Evolutionary conservation across 768 basidiomycete species (phyloP), one percentile per base, ranked within the genome.

Genomic region (Floccularia luteovirens): DNA sequence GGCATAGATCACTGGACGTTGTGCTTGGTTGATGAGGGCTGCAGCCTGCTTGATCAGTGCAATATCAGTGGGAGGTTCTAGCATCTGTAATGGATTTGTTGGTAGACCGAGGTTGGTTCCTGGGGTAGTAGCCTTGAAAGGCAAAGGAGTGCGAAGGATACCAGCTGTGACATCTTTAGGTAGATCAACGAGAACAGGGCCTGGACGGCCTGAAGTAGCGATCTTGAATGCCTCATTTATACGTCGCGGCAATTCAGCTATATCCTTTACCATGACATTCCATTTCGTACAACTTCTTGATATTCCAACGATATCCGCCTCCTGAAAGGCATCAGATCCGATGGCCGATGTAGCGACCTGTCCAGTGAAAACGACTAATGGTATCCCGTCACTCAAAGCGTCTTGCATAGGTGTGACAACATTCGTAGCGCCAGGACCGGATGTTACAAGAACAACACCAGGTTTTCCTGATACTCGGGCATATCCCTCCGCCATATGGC

Each of bases 221-320:
- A 99, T 98, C 62, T 97, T 96, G 78, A 99, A 98, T 0, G 96
- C 96, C 61, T 99, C 96, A 57, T 97, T 98, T 57, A 98, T 94
- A 43, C 96, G 75, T 31, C 94, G 70, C 11, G 96, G 96, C 2
- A 98, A 74, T 61, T 98, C 96, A 10, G 87, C 61, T 44, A 98
- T 90, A 55, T 93, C 93, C 63, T 97, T 98, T 38, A 98, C 90
- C 92, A 98, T 94, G 45, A 99, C 94, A 57, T 99, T 98, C 96
- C 96, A 98, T 60, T 98, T 99, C 19, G 96, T 98, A 67, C 96
- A 99, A 51, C 83, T 82, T 37, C 94, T 74, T 22, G 93, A 96
- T 61, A 98, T 99, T 36, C 96, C 96, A 41, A 99, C 72, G 36
- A 98, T 64, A 58, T 99, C 96, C 28, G 96, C 96, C 64, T 99